Percentiles rank a stretch among this genome's conserved stretches.
These are phyloP conservation scores for Fusarium haematococcum DNA, from an alignment of 2,329 filamentous ascomycete genomes.

Conservation along the genomic window DNA sequence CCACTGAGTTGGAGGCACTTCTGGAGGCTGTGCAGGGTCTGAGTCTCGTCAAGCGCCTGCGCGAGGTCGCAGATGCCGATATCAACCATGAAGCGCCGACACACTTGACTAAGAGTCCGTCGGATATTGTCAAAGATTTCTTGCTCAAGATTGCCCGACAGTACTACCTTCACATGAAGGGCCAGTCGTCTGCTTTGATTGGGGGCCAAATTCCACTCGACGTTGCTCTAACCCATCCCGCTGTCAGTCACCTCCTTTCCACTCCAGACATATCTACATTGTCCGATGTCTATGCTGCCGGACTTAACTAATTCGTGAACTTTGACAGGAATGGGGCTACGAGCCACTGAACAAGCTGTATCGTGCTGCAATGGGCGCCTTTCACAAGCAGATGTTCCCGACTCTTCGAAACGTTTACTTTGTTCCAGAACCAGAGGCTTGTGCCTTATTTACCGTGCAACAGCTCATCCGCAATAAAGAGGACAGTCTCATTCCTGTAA, in stretches of 20 bases:
- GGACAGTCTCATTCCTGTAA: not conserved
- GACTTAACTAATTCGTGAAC: not conserved
- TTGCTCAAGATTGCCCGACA: not conserved
- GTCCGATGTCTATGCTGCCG: not conserved
- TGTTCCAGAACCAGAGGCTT: constrained; percentile 4
- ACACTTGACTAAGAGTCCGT: not conserved
- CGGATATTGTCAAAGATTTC: not conserved
- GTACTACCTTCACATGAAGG: constrained; percentile 2
- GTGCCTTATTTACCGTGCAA: constrained; percentile 2
- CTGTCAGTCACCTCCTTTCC: not conserved
- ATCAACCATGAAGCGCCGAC: not conserved
- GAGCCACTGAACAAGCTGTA: not conserved
- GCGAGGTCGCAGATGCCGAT: not conserved
- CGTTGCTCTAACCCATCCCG: not conserved
- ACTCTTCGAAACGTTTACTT: not conserved
- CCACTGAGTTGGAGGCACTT: not conserved
- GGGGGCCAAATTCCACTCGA: constrained; percentile 1
- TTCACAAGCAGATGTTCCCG: constrained; percentile 1
- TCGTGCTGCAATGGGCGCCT: not conserved
- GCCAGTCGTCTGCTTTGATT: not conserved
- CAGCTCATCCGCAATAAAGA: not conserved
- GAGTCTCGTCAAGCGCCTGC: not conserved
- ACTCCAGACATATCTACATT: not conserved
- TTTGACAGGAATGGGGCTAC: not conserved
- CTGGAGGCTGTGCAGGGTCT: constrained; percentile 1